Base-by-base conservation (phyloP, 768 basidiomycete species). In the Mycena rebaudengoi region DNA sequence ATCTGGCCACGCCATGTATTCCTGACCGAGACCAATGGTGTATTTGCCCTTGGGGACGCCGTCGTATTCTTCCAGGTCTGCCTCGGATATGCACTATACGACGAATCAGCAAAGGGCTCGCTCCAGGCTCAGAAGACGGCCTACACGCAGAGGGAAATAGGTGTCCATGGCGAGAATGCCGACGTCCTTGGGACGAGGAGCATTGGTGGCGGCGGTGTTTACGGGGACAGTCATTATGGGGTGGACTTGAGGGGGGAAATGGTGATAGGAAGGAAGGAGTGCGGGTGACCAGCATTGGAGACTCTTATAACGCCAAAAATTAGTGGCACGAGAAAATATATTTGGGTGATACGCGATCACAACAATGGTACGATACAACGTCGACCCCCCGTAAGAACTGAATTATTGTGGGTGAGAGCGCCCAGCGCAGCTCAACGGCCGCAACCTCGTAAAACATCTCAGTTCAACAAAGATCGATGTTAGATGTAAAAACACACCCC, bases 1-100 rank as follows among this genome's bases (percentile, higher is more conserved):
- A 75, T 98, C 96, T 62, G 92, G 92, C 88, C 94, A 99, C 32
- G 97, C 95, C 98, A 99, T 99, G 85, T 89, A 95, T 76, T 96
- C 90, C 78, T 97, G 95, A 59, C 96, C 98, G 37, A 99, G 89
- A 74, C 98, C 98, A 76, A 99, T 98, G 68, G 98, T 99, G 83
- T 99, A 99, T 82, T 99, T 99, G 63, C 98, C 98, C 73, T 93
- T 88, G 59, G 94, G 81, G 43, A 98, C 97, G 71, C 93, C 93
- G 72, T 99, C 97, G 78, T 92, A 99, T 58, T 84, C 90, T 77
- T 99, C 97, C 50, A 99, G 90, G 67, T 93, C 96, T 54, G 91
- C 88, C 80, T 99, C 96, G 10, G 96, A 96, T 81, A 99, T 92
- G 80, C 96, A 98, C 91, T 98, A 51, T 10, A 69, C 59, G 52